Evolutionary conservation across 176 grass and related monocot species (phyloP).

Genomic region (Thalia dealbata): DNA sequence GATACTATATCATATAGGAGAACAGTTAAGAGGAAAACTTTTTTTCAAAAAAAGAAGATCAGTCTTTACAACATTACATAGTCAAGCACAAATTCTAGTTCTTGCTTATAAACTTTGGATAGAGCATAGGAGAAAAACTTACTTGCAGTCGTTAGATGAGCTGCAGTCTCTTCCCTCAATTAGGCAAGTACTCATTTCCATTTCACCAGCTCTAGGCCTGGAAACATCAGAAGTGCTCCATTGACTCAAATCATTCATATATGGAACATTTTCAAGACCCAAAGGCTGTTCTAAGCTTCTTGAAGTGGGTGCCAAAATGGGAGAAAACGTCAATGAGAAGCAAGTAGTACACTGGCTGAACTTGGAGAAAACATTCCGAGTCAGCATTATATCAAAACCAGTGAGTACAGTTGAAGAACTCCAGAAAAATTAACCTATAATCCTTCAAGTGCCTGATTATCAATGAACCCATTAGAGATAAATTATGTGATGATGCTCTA

Average conservation of each 20-base stretch:
- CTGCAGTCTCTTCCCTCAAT: conserved; percentile 24
- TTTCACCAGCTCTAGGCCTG: conserved; percentile 25
- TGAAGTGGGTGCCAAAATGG: conserved; percentile 10
- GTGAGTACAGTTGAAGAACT: not conserved
- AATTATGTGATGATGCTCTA: too few relatives aligned
- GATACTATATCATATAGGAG: not conserved
- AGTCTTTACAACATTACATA: not conserved
- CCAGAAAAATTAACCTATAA: not conserved
- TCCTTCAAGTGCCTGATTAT: not conserved
- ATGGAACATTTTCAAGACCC: conserved; percentile 58
- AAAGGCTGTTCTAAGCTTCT: conserved; percentile 73
- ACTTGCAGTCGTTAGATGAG: conserved; percentile 28
- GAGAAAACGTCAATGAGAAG: conserved; percentile 2
- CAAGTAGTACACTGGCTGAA: not conserved
- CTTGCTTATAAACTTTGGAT: not conserved
- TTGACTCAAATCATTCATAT: conserved; percentile 53
- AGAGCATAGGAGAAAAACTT: conserved; percentile 15
- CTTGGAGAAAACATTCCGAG: not conserved
- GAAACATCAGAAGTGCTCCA: conserved; percentile 24
- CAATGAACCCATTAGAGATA: not conserved
- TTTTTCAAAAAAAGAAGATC: too few relatives aligned
- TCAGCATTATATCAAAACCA: conserved; percentile 12
- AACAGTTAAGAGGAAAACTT: not conserved
- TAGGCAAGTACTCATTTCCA: conserved; percentile 27
- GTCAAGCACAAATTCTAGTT: not conserved